Evolutionary conservation across 2,329 filamentous ascomycete species (phyloP), one percentile per base, ranked within the genome.

Genomic region (Colletotrichum liriopes): DNA sequence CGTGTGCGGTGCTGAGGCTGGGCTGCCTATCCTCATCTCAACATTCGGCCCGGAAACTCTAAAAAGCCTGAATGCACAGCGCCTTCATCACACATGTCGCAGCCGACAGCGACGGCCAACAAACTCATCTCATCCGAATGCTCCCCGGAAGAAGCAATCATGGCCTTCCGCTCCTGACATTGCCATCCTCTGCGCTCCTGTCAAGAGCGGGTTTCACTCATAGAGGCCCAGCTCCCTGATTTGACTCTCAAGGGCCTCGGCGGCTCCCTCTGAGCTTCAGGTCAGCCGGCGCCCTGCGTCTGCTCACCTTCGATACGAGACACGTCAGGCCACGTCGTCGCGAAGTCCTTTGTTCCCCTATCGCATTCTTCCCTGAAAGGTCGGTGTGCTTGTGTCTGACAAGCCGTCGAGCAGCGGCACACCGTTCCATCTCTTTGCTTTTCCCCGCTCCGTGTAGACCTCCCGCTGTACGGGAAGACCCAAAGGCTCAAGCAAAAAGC

Each of bases 21-120:
- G n/a, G 35, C 23, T 32, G 65, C 65, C 52, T 39, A 72, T 69
- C 65, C 18, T 72, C 69, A 72, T 72, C 45, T 65, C 59, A 18
- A 59, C 45, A 55, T 39, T 69, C 65, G 59, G 69, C 43, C 68
- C 51, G 68, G 55, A 62, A 52, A 32, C 62, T 47, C 59, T 47
- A 37, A 37, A 51, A 49, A 29, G 59, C 26, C 58, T 35, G 37
- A 52, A 37, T 39, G 29, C 37, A 11, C 67, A 43, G 45, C 18
- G 64, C 64, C 32, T n/a, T 35, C 43, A 23, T 62, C 35, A 45
- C 45, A 41, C 37, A 54, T 55, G 32, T 37, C 52, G 32, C 29
- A n/a, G 6, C 52, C 14, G 52, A 37, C 32, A 37, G 18, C 32
- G 52, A 39, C 20, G 16, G 45, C 60, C 37, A 39, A 37, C 58